These are phyloP conservation scores for Termitomyces eurrhizus DNA, from an alignment of 768 basidiomycete species.

Conservation along the genomic window DNA sequence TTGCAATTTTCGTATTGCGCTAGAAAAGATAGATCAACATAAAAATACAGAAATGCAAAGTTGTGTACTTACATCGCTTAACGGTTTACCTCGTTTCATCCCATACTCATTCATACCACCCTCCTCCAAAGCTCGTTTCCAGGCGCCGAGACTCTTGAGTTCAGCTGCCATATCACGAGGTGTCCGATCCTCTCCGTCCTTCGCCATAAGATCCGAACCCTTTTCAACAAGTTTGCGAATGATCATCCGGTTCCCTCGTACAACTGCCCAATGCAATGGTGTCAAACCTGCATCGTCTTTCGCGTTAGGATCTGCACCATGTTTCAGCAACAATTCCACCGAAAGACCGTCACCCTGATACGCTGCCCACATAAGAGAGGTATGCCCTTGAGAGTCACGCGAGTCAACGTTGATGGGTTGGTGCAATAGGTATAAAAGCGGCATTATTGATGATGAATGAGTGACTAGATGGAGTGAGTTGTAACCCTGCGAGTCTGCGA, in stretches of 20 bases:
- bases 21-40: constrained; percentile 22
- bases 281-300: constrained; percentile 81
- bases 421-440: constrained; percentile 85
- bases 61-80: constrained; percentile 56
- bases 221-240: constrained; percentile 84
- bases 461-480: constrained; percentile 94
- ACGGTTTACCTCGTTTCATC: constrained; percentile 54
- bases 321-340: constrained; percentile 84
- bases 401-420: constrained; percentile 93
- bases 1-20: constrained; percentile 79
- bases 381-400: constrained; percentile 89
- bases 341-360: constrained; percentile 98
- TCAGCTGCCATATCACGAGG: constrained; percentile 94
- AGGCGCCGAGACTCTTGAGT: constrained; percentile 86
- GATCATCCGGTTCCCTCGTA: constrained; percentile 86
- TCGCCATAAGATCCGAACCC: constrained; percentile 76
- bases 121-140: constrained; percentile 85
- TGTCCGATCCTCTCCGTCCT: constrained; percentile 82
- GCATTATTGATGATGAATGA: constrained; percentile 93
- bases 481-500: constrained; percentile 92
- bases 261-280: constrained; percentile 96
- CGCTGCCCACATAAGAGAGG: constrained; percentile 97
- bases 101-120: constrained; percentile 81
- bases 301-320: constrained; percentile 76
- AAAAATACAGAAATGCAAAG: not conserved